A percentile compares a stretch with the other conserved stretches of the same genome.
These are phyloP conservation scores for Chlamydomonas schloesseri DNA, from an alignment of 139 green algal species.

Conservation along the genomic window DNA sequence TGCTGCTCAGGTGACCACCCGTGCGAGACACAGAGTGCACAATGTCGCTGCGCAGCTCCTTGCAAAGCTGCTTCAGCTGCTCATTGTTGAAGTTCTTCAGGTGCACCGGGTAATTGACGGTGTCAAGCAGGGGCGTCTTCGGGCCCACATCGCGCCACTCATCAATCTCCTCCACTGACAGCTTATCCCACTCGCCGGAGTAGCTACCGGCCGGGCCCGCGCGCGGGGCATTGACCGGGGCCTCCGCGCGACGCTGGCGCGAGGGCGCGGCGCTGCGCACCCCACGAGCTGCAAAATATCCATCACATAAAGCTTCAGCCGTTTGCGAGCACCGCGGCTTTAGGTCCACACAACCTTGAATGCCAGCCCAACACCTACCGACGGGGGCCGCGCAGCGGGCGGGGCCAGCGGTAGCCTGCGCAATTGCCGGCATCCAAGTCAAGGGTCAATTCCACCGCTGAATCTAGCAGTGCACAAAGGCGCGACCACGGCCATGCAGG, in stretches of 20 bases:
- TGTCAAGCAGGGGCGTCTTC: conserved; percentile 95
- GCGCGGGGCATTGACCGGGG: neutral
- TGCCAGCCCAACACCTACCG: neutral
- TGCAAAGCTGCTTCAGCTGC: conserved; percentile 93
- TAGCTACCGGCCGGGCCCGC: conserved; percentile 1
- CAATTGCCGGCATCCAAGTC: neutral
- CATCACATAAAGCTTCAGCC: neutral
- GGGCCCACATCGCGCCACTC: conserved; percentile 80
- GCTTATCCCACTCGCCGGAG: conserved; percentile 70
- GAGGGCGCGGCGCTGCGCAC: neutral
- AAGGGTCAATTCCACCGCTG: neutral
- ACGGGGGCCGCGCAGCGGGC: too few relatives aligned
- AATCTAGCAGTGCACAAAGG: neutral
- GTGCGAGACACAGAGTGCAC: conserved; percentile 94
- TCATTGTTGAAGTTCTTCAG: conserved; percentile 96
- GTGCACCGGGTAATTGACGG: conserved; percentile 97
- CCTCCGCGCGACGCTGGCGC: neutral
- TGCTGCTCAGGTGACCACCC: conserved; percentile 95
- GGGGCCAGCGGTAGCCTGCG: neutral
- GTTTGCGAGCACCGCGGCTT: neutral
- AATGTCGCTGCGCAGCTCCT: conserved; percentile 95
- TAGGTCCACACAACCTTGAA: neutral
- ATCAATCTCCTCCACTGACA: conserved; percentile 85
- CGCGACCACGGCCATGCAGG: neutral
- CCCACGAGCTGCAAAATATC: neutral